Base-by-base conservation (phyloP, 768 basidiomycete genomes). In the Lyophyllum decastes region DNA sequence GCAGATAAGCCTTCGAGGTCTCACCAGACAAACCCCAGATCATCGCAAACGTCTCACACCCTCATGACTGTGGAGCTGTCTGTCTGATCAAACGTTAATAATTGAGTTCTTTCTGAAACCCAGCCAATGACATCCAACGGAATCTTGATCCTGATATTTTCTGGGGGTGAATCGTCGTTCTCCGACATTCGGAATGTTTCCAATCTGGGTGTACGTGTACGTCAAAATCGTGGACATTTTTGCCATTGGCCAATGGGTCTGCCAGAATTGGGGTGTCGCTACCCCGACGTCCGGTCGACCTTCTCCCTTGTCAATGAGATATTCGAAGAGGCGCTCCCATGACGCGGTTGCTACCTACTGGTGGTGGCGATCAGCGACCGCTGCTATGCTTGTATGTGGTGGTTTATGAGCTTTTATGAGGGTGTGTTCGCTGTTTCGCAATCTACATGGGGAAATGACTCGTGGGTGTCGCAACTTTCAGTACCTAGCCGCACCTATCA, bases 51-150 rank as follows among this genome's bases (percentile, higher is more conserved):
- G 56, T 66, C 69, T 63, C 68, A 69, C 64, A 64, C 55, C 71
- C 72, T 70, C 68, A 71, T 74, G 74, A 68, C 48, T 70, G 74
- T 74, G 74, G 74, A 72, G 72, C 67, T 17, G 44, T 40, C 55
- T 62, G 59, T 63, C 61, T 60, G 61, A 68, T 52, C 45, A 38
- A 56, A 59, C 65, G 30, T 52, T 50, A 35, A 45, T 25, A 43
- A 57, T 52, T 52, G 44, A 50, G 41, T 49, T 57, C 19, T 24
- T 54, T 44, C 40, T 11, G 40, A 45, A 53, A 24, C 52, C 14
- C 12, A 19, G n/a, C 27, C n/a, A 34, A 45, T 45, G n/a, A 16
- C 41, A 46, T 46, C 24, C 9, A n/a, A 33, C 16, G 19, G 34
- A 38, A 38, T 53, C 52, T 53, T 26, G 43, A 53, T 30, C 27